These are phyloP conservation scores for Entophlyctis helioformis DNA, from an alignment of 192 early-diverging fungal genomes.

Conservation along the genomic window DNA sequence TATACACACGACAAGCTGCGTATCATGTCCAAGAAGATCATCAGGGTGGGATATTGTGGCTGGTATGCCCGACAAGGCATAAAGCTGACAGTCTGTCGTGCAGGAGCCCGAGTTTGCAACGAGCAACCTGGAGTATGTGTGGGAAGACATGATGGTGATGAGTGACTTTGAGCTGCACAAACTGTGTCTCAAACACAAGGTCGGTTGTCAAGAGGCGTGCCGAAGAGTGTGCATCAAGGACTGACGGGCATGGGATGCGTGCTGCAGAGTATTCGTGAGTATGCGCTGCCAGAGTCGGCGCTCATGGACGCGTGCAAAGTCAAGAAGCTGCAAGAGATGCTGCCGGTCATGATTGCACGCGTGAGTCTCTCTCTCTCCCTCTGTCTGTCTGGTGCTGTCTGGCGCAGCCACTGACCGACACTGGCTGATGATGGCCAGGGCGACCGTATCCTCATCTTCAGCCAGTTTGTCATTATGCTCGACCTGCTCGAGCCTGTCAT, in stretches of 20 bases:
- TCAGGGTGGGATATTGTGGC: constrained; percentile 14
- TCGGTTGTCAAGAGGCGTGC: constrained; percentile 17
- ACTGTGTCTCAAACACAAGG: constrained; percentile 46
- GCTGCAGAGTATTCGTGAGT: constrained; percentile 23
- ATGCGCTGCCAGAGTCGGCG: constrained; percentile 31
- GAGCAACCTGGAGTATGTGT: constrained; percentile 55
- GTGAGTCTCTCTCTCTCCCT: constrained; percentile 3
- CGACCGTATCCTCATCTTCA: constrained; percentile 33
- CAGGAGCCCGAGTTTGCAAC: constrained; percentile 68
- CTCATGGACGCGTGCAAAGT: constrained; percentile 76
- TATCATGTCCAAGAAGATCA: constrained; percentile 57
- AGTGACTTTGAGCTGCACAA: constrained; percentile 75
- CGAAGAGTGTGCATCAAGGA: too few species aligned
- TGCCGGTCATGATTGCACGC: constrained; percentile 33
- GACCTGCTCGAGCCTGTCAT: constrained; percentile 37
- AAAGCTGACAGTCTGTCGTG: constrained; percentile 6
- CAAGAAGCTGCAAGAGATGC: constrained; percentile 34
- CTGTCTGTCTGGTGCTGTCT: too few species aligned
- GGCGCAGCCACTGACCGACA: too few species aligned
- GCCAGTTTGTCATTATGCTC: constrained; percentile 44
- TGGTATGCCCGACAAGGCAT: too few species aligned
- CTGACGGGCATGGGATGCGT: background rate
- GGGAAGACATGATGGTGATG: constrained; percentile 80
- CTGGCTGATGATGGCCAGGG: constrained; percentile 11
- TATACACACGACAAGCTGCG: constrained; percentile 45